Base-by-base conservation (phyloP, 164 flowering plant species). In the Aristolochia contorta region DNA sequence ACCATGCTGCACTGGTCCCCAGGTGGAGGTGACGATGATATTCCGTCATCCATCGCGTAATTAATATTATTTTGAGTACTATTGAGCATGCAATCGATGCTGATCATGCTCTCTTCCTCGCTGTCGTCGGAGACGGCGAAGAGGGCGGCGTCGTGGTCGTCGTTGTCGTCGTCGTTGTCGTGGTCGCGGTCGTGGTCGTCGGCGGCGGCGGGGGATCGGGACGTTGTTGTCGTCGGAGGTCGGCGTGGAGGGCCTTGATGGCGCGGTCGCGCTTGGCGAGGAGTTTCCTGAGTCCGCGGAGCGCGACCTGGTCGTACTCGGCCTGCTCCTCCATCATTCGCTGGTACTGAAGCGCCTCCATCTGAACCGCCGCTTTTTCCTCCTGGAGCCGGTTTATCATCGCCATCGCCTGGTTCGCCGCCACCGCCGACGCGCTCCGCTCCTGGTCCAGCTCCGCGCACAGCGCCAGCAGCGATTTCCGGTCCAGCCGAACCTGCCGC, bases 241-340 rank as follows among this genome's bases (percentile, higher is more conserved):
- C 87, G 20, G 67, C 69, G 68, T 86, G 85, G 37, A 89, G 63
- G 57, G 63, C 79, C 69, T 72, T 80, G 19, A 84, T 67, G 43
- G 85, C 86, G 33, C 74, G 79, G 54, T 91, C 95, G 66, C 73
- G 81, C 64, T 78, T 84, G 1, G 47, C 65, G 14, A 89, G 71
- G 47, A 79, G 54, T 25, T 79, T 87, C 47, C 76, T 86, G 72
- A 82, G 60, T 14, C 60, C 79, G 56, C 82, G 82, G 30, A 91
- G 41, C 2, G 83, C 95, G 58, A 85, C 91, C 53, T 81, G 76
- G 58, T 91, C 95, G 61, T 86, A 87, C 75, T 89, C 95, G 22
- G 85, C 85, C 57, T 89, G 96, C 71, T 89, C 98, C 58, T 91
- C 96, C 93, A 91, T 91, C 93, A 91, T 79, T 63, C 98, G 84